Conservation (phyloP, 345 rosid species). For the Trapa incisa region DNA sequence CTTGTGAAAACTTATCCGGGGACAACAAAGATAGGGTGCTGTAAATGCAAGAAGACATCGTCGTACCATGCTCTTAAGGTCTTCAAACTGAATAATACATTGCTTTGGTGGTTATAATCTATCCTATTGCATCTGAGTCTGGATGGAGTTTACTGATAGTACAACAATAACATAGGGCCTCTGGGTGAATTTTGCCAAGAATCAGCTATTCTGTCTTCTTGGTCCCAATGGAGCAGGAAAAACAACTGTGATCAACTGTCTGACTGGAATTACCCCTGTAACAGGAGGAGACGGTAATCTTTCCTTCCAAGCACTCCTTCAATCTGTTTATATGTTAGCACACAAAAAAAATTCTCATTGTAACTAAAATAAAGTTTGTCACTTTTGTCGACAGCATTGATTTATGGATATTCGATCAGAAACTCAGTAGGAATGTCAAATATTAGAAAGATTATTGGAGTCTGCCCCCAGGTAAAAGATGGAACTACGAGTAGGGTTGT, state of each 20-base stretch:
- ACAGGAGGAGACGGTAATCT: constrained; percentile 71
- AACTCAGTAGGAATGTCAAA: constrained; percentile 81
- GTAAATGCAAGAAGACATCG: constrained; percentile 66
- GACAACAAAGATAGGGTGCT: constrained; percentile 36
- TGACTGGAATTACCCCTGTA: constrained; percentile 75
- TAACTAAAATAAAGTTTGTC: neutral
- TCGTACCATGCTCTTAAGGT: constrained; percentile 80
- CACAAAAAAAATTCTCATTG: neutral
- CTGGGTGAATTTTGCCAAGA: constrained; percentile 73
- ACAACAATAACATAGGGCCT: constrained; percentile 34
- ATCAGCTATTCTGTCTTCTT: constrained; percentile 86
- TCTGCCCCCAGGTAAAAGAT: constrained; percentile 76
- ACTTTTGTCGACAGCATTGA: constrained; percentile 37
- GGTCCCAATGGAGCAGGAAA: constrained; percentile 98
- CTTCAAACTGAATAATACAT: neutral
- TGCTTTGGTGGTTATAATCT: neutral
- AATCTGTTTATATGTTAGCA: neutral
- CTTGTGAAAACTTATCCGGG: constrained; percentile 72
- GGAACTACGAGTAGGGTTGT: neutral
- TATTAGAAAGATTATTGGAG: constrained; percentile 63
- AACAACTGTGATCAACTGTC: constrained; percentile 73
- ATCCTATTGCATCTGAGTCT: too few relatives aligned
- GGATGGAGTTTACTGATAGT: neutral
- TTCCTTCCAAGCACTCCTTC: neutral
- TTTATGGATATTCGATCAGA: constrained; percentile 63